phyloP scores from a whole-genome alignment of 352 stramenopile species.

The Elongisporangium senticosum region DNA sequence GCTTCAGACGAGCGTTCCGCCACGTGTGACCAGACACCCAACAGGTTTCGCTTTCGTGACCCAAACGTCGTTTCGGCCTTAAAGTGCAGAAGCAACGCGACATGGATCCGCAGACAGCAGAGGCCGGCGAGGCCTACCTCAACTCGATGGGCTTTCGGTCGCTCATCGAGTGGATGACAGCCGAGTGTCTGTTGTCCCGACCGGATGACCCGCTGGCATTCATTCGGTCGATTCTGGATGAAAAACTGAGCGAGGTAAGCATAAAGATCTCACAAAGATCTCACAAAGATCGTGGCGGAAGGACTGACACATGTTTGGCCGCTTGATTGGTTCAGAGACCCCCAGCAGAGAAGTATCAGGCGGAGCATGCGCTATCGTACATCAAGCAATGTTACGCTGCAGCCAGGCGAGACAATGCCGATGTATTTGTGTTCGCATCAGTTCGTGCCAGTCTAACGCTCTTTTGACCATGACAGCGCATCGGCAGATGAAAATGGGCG shows the following conservation, averaged over 20 bases:
- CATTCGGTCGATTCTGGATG: conserved; percentile 67
- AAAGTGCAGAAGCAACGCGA: neutral
- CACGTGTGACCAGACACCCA: neutral
- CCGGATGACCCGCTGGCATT: conserved; percentile 86
- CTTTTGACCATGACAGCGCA: conserved; percentile 24
- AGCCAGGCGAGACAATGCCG: conserved; percentile 36
- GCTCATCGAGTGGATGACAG: conserved; percentile 89
- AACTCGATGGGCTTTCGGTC: conserved; percentile 86
- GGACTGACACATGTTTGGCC: neutral
- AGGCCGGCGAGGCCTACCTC: conserved; percentile 82
- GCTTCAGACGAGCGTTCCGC: neutral
- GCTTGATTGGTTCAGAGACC: conserved; percentile 15
- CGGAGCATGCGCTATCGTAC: conserved; percentile 73
- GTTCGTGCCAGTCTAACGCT: neutral
- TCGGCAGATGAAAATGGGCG: conserved; percentile 80
- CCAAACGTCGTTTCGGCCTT: conserved; percentile 7
- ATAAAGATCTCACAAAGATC: neutral
- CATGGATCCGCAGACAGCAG: conserved; percentile 74
- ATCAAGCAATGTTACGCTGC: conserved; percentile 88
- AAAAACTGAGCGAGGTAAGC: conserved; percentile 77
- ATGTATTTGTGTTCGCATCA: neutral
- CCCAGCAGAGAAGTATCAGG: conserved; percentile 62
- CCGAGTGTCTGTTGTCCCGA: conserved; percentile 75
- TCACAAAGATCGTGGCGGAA: neutral
- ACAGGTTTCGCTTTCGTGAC: conserved; percentile 1